Percentiles rank a stretch among this genome's conserved stretches.
These are phyloP conservation scores for Obelidium mucronatum DNA, from an alignment of 192 early-diverging fungal species.

Conservation along the genomic window DNA sequence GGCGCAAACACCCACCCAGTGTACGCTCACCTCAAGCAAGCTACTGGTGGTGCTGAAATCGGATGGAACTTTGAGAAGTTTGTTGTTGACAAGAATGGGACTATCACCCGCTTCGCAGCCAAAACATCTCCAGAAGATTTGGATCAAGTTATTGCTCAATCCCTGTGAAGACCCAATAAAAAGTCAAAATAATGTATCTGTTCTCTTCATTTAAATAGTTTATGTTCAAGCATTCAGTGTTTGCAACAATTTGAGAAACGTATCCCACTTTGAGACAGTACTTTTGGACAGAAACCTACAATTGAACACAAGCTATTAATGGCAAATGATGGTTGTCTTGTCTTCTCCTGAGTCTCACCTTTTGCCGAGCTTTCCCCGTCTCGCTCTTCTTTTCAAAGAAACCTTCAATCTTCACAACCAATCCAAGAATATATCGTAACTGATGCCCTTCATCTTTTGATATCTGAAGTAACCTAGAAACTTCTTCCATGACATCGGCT, in stretches of 20 bases:
- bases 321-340: not conserved
- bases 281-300: slow-evolving; percentile 28
- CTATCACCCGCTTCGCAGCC: not conserved
- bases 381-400: slow-evolving; percentile 26
- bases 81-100: slow-evolving; percentile 48
- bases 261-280: not conserved
- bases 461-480: slow-evolving; percentile 8
- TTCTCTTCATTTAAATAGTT: not conserved
- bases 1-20: slow-evolving; percentile 54
- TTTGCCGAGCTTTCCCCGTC: slow-evolving; percentile 10
- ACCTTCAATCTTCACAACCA: slow-evolving; percentile 36
- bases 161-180: not conserved
- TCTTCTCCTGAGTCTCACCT: slow-evolving; percentile 10
- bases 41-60: slow-evolving; percentile 1
- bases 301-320: too few relatives aligned
- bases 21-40: slow-evolving; percentile 53
- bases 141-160: not conserved
- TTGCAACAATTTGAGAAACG: not conserved
- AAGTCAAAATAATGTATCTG: not conserved
- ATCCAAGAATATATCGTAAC: slow-evolving; percentile 44
- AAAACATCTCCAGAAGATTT: not conserved
- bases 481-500: slow-evolving; percentile 23
- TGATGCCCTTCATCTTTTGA: slow-evolving; percentile 34
- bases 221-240: not conserved
- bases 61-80: slow-evolving; percentile 66